Percentiles rank a stretch among this genome's conserved stretches.
Conservation (phyloP, 371 early-diverging fungal species). For the Mortierella sp. region DNA sequence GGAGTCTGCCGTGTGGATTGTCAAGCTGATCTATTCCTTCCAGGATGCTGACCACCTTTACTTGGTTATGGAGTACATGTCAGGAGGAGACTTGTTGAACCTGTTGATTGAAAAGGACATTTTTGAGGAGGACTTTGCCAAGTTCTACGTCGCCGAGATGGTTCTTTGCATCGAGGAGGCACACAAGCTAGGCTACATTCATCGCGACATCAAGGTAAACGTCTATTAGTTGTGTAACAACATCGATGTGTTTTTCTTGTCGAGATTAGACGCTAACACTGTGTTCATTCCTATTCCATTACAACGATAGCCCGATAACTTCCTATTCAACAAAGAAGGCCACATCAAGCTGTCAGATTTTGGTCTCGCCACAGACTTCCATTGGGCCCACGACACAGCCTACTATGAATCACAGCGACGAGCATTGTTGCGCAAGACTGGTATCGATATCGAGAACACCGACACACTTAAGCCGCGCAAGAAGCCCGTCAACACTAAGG, state of each 20-base stretch:
- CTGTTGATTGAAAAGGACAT: slow-evolving; percentile 73
- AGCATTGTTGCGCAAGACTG: slow-evolving; percentile 62
- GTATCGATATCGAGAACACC: slow-evolving; percentile 63
- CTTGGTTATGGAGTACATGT: slow-evolving; percentile 85
- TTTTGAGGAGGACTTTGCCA: slow-evolving; percentile 74
- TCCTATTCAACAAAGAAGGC: slow-evolving; percentile 73
- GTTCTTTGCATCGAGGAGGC: slow-evolving; percentile 79
- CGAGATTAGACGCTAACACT: not conserved
- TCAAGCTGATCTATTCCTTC: slow-evolving; percentile 80
- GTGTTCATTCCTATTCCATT: not conserved
- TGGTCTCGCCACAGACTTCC: slow-evolving; percentile 80
- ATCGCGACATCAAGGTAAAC: slow-evolving; percentile 74
- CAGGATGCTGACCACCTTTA: slow-evolving; percentile 79
- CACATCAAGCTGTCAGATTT: slow-evolving; percentile 88
- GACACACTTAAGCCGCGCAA: slow-evolving; percentile 61
- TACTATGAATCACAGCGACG: slow-evolving; percentile 69
- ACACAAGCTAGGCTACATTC: slow-evolving; percentile 75
- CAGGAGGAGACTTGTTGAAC: slow-evolving; percentile 85
- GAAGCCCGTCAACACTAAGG: slow-evolving; percentile 38
- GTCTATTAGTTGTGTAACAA: not conserved
- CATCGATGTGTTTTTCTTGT: not conserved
- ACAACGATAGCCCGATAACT: slow-evolving; percentile 47
- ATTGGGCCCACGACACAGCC: slow-evolving; percentile 70
- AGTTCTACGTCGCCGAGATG: slow-evolving; percentile 83
- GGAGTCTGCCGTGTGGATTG: slow-evolving; percentile 73